A percentile compares a stretch with the other conserved stretches of the same genome.
Evolutionary conservation across 805 yeast genomes (phyloP).

Genomic region (Yueomyces sp.): DNA sequence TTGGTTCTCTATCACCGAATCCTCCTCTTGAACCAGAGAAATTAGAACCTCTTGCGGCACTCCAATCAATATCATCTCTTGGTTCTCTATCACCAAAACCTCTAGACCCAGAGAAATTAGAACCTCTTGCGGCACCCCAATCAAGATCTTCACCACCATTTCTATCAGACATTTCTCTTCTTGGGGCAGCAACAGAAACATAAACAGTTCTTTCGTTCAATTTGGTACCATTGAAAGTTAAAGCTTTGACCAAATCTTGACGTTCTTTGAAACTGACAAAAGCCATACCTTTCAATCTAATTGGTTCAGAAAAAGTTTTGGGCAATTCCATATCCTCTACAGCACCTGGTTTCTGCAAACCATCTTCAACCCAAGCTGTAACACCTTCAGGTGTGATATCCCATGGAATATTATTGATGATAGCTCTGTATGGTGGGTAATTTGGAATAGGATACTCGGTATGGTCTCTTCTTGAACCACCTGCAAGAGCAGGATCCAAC

Average conservation of each 20-base stretch:
- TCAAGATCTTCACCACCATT: constrained; percentile 27
- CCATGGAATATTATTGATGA: constrained; percentile 76
- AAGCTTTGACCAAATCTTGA: constrained; percentile 62
- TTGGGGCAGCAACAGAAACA: constrained; percentile 71
- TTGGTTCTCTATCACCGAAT: constrained; percentile 25
- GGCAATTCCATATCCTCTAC: constrained; percentile 62
- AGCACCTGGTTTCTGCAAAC: constrained; percentile 36
- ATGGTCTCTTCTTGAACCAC: constrained; percentile 26
- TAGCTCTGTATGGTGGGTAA: constrained; percentile 84
- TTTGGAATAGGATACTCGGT: constrained; percentile 80
- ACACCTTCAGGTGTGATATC: constrained; percentile 57
- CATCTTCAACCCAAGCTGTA: constrained; percentile 45
- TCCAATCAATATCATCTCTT: constrained; percentile 36
- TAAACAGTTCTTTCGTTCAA: constrained; percentile 60
- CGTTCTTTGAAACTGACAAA: constrained; percentile 71
- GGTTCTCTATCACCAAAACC: constrained; percentile 26
- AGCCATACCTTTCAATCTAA: constrained; percentile 75
- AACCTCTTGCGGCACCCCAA: constrained; percentile 31
- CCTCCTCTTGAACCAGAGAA: constrained; percentile 21
- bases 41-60: constrained; percentile 36
- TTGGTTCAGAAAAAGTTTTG: constrained; percentile 43
- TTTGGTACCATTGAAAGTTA: constrained; percentile 55
- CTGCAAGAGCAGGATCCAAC: constrained; percentile 26
- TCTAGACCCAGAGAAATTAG: constrained; percentile 14
- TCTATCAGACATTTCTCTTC: constrained; percentile 22